Evolutionary conservation across 768 basidiomycete species (phyloP), one percentile per base, ranked within the genome.

Genomic region (Amanita subjunquillea): DNA sequence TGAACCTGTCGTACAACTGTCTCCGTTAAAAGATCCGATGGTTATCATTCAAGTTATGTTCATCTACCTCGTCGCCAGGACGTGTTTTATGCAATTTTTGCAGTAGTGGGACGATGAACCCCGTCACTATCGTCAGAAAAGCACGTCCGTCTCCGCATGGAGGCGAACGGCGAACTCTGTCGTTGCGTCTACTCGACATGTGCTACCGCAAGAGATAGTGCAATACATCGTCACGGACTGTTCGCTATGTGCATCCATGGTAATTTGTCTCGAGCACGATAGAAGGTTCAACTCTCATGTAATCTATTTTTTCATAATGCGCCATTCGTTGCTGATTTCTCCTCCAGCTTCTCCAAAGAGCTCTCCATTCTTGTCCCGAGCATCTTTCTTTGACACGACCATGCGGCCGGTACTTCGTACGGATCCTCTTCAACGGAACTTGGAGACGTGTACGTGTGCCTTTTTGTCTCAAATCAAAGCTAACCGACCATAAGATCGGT

Each of bases 161-260:
- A 65, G 64, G 36, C 67, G 72, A 34, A 58, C 64, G 59, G 53
- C 60, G 50, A 25, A 42, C 27, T 39, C 62, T 27, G 38, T 53
- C 20, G n/a, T 50, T 29, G 36, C 57, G 39, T 54, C 51, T 45
- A 47, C 55, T 34, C 23, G 51, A 41, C 29, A 36, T 43, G 70
- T 81, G 29, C 63, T 72, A 1, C 77, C 79, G 8, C 67, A 80
- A 56, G 82, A 88, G 55, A 79, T 96, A 50, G 66, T 79, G n/a
- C 94, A 97, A 64, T 83, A 86, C 45, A 75, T 85, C 20, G 80
- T 94, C 10, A 81, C 84, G 9, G 91, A 96, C 60, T 97, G 94
- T 64, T 96, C 93, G 0, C 77, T 96, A 2, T 91, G 91, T 47
- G 88, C 90, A 0, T 85, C 88, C 0, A 74, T 96, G 9, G 82